Percentiles rank a stretch among this genome's conserved stretches.
These are phyloP conservation scores for Hydrangea macrophylla DNA, from an alignment of 148 eudicot genomes.

Conservation along the genomic window DNA sequence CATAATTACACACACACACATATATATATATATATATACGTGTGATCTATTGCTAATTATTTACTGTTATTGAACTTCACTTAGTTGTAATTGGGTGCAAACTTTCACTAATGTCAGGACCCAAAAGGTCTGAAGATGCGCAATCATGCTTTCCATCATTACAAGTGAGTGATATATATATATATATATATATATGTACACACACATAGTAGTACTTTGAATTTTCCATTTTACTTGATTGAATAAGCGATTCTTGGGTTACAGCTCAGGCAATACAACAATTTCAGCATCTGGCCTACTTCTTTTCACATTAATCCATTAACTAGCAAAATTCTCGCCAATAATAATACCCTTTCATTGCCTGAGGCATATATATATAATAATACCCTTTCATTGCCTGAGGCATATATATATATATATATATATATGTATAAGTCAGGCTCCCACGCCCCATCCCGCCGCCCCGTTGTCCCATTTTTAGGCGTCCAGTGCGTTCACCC, in stretches of 20 bases:
- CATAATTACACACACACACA: neutral
- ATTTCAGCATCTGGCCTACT: slow-evolving; percentile 85
- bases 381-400: too few relatives aligned
- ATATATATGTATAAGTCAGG: too few relatives aligned
- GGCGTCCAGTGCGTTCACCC: too few relatives aligned
- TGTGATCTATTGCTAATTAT: neutral
- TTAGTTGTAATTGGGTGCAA: neutral
- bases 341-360: slow-evolving; percentile 12
- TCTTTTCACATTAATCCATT: slow-evolving; percentile 19
- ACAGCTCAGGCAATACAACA: slow-evolving; percentile 71
- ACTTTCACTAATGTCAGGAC: slow-evolving; percentile 51
- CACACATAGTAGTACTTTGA: neutral
- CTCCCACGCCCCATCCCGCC: too few relatives aligned
- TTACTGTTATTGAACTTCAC: neutral
- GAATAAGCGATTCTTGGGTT: slow-evolving; percentile 7
- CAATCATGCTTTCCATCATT: slow-evolving; percentile 84
- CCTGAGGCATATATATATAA: too few relatives aligned
- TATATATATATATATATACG: neutral
- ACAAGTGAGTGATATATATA: slow-evolving; percentile 43
- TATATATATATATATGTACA: neutral
- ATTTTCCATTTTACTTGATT: neutral
- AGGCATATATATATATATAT: too few relatives aligned
- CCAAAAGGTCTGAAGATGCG: slow-evolving; percentile 93
- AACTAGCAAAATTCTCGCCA: slow-evolving; percentile 14
- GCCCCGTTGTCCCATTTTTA: too few relatives aligned